Base-by-base conservation (phyloP, 306 rosid genomes). In the Quercus suber region DNA sequence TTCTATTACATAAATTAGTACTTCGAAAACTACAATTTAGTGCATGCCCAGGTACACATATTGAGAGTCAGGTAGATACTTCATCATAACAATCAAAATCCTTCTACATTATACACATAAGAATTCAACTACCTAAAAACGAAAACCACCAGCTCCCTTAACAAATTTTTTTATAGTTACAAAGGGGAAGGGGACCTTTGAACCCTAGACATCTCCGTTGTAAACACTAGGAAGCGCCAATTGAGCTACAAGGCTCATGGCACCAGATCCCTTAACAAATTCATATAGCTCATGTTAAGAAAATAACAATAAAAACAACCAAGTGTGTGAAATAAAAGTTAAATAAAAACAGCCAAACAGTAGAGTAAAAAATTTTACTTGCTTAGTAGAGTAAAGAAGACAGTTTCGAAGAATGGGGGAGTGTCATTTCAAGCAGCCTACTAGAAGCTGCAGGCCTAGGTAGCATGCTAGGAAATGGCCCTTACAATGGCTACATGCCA, bases 391-490 rank as follows among this genome's bases (percentile, higher is more conserved):
- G 72, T 5, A 72, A 73, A 73, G 55, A 73, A 72, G 55, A 82
- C 55, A 10, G 70, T 33, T 14, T 53, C 17, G 35, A 59, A 21
- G 73, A 78, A 76, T 65, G 13, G 31, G 69, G 76, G 68, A 73
- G 65, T 73, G 14, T 68, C 74, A 73, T 35, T 73, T 37, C 41
- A 53, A n/a, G 69, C 71, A 31, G 65, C 21, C 41, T 31, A 19
- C 60, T 58, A 37, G 53, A 58, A 49, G 71, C 21, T 71, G 45
- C 81, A 77, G 55, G 74, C 56, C 71, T 31, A 41, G 53, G 71
- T 20, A 21, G 12, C 56, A 70, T n/a, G 55, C 31, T 25, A 70
- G 55, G 9, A 45, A 43, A 23, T 37, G 7, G 1, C 25, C 37
- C 52, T 70, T 69, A 11, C n/a, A 18, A 18, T 35, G 73, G 28